Evolutionary conservation across 352 stramenopile genomes (phyloP), one percentile per base, ranked within the genome.

Genomic region (Phytophthora cactorum): DNA sequence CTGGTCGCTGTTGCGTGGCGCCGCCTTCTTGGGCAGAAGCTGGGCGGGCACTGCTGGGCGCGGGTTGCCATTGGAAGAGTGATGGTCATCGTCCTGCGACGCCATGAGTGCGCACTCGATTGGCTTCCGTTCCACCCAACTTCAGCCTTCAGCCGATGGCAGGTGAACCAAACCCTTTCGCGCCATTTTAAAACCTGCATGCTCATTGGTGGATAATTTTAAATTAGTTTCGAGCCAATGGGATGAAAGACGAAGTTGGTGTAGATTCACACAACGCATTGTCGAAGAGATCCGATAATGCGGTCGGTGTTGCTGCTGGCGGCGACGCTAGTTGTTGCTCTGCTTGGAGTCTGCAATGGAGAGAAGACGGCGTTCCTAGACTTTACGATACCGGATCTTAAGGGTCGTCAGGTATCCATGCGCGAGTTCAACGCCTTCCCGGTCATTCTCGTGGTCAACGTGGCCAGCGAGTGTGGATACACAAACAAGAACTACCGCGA

Each of bases 401-500:
- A 56, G 7, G 85, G 82, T 22, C 67, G 67, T 31, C 52, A 74
- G 14, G 73, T 93, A 4, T 58, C 75, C n/a, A 74, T 93, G 63
- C 38, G 74, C 27, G 54, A 75, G 27, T 93, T 86, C 69, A 59
- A 66, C n/a, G 52, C 78, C 25, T 79, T 75, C 59, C 84, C 75
- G 38, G 87, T 86, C 27, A 90, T 95, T 52, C 68, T 95, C 17
- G 75, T 95, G 32, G 88, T 95, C 27, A 95, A 95, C 61, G 86
- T 95, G 56, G 88, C 88, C 27, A 95, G 88, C 59, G 78, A 70
- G 5, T 93, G 85, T 53, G 87, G 87, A 8, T 93, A 92, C 77
- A 92, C 86, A 28, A 82, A 95, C 72, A 74, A 82, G 64, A 95
- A 95, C 69, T 95, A 94, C 65, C 74, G 71, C 43, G 86, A 91